A percentile compares a stretch with the other conserved stretches of the same genome.
phyloP scores from a whole-genome alignment of 176 grass and related monocot genomes.

The Melocanna baccifera region DNA sequence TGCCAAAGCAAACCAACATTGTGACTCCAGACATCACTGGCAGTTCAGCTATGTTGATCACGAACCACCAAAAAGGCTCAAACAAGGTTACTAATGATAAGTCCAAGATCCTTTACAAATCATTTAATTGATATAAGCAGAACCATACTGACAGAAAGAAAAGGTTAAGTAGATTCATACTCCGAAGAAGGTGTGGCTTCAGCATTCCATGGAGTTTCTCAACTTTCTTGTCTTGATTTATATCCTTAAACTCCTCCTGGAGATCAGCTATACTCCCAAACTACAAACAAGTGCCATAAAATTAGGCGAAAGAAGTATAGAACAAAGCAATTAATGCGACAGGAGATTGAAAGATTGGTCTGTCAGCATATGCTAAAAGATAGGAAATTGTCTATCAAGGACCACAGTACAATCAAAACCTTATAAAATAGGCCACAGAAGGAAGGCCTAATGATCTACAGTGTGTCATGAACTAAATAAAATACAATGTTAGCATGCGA shows the following conservation, averaged over 20 bases:
- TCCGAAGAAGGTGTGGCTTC: slow-evolving; percentile 92
- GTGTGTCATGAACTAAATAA: slow-evolving; percentile 10
- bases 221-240: slow-evolving; percentile 96
- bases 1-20: slow-evolving; percentile 6
- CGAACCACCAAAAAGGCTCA: neutral
- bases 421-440: neutral
- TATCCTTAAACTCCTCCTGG: slow-evolving; percentile 94
- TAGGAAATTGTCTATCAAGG: neutral
- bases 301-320: slow-evolving; percentile 3
- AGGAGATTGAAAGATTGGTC: neutral
- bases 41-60: neutral
- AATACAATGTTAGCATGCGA: slow-evolving; percentile 15
- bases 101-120: neutral
- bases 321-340: neutral
- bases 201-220: slow-evolving; percentile 96
- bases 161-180: slow-evolving; percentile 50
- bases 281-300: slow-evolving; percentile 47
- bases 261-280: slow-evolving; percentile 97
- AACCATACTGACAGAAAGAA: slow-evolving; percentile 10
- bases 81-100: neutral
- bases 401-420: neutral
- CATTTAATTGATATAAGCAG: slow-evolving; percentile 16
- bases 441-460: slow-evolving; percentile 9
- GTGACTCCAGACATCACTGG: neutral
- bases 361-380: neutral